phyloP scores from a whole-genome alignment of 257 asterid species.

The Ophiorrhiza pumila region DNA sequence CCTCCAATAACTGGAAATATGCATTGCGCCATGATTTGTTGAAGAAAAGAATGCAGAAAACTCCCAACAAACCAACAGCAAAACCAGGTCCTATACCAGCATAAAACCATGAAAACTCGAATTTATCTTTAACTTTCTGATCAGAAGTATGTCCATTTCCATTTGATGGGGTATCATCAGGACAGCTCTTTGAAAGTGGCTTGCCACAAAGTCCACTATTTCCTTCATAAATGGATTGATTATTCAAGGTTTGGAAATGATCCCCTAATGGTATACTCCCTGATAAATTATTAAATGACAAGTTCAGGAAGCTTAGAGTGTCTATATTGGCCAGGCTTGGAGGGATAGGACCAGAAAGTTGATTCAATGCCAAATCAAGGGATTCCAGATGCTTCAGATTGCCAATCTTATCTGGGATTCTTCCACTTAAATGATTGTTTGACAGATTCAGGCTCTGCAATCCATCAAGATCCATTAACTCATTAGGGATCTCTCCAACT shows the following conservation, averaged over 20 bases:
- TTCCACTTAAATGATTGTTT: constrained; percentile 20
- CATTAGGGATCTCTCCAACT: constrained; percentile 9
- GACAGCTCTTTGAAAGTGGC: neutral
- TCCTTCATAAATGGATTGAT: constrained; percentile 5
- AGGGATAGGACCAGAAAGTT: constrained; percentile 26
- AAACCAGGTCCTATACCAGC: constrained; percentile 23
- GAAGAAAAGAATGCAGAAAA: constrained; percentile 5
- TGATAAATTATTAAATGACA: constrained; percentile 27
- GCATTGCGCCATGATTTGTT: neutral
- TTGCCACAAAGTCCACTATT: constrained; percentile 4
- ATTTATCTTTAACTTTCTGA: neutral
- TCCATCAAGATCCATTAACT: neutral
- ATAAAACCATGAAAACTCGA: neutral
- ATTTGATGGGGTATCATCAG: neutral
- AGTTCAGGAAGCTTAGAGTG: constrained; percentile 26
- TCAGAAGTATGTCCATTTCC: neutral
- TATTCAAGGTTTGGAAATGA: constrained; percentile 26
- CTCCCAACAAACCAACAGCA: constrained; percentile 25
- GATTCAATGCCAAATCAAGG: constrained; percentile 26
- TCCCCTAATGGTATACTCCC: constrained; percentile 32
- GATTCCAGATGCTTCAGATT: constrained; percentile 27
- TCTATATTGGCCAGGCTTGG: constrained; percentile 20
- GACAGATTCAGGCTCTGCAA: constrained; percentile 7
- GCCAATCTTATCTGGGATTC: constrained; percentile 25
- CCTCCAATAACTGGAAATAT: neutral